Conservation (phyloP, 345 rosid genomes). For the Ceriops tagal region DNA sequence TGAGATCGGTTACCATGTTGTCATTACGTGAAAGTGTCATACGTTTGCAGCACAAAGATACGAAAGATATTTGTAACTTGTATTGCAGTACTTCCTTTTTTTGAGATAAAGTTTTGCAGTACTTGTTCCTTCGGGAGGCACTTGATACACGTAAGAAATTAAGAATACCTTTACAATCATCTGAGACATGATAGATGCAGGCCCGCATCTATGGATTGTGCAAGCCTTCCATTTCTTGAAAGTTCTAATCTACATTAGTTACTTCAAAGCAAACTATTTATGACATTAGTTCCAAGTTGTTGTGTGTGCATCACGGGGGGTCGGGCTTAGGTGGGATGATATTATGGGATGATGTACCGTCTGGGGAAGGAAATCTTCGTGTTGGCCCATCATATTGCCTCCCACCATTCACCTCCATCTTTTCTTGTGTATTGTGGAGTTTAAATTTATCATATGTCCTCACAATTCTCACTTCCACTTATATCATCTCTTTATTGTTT, state of each 20-base stretch:
- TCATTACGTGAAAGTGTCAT: background rate
- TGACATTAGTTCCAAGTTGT: too few species aligned
- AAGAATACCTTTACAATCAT: background rate
- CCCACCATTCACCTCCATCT: conserved; percentile 3
- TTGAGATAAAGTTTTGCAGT: background rate
- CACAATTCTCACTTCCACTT: background rate
- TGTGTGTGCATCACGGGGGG: too few species aligned
- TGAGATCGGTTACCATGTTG: background rate
- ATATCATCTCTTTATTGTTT: background rate
- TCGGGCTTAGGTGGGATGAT: background rate
- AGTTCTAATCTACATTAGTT: too few species aligned
- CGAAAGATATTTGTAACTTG: background rate
- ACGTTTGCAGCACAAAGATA: background rate
- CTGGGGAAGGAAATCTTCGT: background rate
- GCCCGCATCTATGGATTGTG: background rate
- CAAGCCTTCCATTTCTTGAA: background rate
- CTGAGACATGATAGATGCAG: background rate
- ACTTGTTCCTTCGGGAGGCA: background rate
- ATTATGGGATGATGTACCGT: background rate
- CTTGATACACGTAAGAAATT: background rate
- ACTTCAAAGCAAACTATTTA: too few species aligned
- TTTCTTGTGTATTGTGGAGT: background rate
- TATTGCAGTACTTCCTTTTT: background rate
- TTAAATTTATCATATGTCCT: background rate
- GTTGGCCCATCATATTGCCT: conserved; percentile 16